Conservation (phyloP, 441 rosid species). For the Brassica balearica region DNA sequence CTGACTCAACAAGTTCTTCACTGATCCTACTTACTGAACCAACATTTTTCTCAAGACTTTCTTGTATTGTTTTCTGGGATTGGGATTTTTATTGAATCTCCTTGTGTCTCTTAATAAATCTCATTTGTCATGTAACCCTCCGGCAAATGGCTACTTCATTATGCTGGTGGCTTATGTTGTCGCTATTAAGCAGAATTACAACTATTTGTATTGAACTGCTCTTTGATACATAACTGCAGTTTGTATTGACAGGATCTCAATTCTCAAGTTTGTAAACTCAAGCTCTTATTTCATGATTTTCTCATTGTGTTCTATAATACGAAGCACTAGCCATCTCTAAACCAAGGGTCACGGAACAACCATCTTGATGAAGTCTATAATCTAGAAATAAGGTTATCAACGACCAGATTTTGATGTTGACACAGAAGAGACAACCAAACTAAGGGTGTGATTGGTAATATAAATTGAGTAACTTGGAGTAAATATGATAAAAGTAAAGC, state of each 20-base stretch:
- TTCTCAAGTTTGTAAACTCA: background rate
- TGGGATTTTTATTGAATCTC: constrained; percentile 22
- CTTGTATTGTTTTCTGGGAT: constrained; percentile 13
- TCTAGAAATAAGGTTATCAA: background rate
- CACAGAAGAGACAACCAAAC: constrained; percentile 12
- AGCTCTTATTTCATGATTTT: background rate
- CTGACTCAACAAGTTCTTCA: constrained; percentile 83
- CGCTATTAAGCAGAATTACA: constrained; percentile 21
- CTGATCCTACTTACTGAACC: constrained; percentile 60
- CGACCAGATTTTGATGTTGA: constrained; percentile 10
- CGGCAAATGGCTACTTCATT: background rate
- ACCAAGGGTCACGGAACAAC: background rate
- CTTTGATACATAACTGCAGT: constrained; percentile 18
- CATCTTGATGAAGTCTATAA: constrained; percentile 11
- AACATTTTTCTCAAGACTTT: background rate
- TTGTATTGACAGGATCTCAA: background rate
- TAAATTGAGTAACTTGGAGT: no score
- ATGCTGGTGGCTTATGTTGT: constrained; percentile 22
- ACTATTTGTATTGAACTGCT: constrained; percentile 11
- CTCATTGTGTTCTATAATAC: no score
- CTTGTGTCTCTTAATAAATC: background rate
- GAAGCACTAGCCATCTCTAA: constrained; percentile 43
- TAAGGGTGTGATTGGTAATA: background rate
- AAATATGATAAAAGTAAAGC: no score
- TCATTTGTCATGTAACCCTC: constrained; percentile 14